Conservation (phyloP, 139 green algal genomes). For the Haematococcus lacustris region DNA sequence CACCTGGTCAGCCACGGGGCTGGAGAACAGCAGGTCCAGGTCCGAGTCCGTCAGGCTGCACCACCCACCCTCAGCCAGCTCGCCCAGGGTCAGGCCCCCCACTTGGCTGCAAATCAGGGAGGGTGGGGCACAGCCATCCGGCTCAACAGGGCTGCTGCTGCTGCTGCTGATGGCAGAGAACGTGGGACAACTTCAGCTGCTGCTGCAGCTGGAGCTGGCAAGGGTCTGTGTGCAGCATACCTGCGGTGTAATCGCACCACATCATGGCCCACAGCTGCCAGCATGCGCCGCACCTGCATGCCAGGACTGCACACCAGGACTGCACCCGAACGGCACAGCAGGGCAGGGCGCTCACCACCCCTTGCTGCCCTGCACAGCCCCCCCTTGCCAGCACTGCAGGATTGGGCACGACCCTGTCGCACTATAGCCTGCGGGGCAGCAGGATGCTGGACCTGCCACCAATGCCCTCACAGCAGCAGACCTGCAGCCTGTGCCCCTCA, state of each 20-base stretch:
- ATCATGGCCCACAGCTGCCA: slow-evolving; percentile 34
- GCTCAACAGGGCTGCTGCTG: too few relatives aligned
- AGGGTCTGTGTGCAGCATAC: too few relatives aligned
- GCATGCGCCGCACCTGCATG: slow-evolving; percentile 50
- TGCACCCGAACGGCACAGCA: too few relatives aligned
- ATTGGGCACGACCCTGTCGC: neutral
- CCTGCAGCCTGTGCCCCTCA: neutral
- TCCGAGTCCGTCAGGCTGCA: slow-evolving; percentile 6
- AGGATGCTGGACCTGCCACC: neutral
- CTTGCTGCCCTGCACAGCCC: neutral
- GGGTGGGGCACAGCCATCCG: too few relatives aligned
- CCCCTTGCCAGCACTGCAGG: neutral
- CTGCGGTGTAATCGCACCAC: slow-evolving; percentile 40
- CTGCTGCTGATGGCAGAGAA: too few relatives aligned
- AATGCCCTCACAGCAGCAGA: neutral
- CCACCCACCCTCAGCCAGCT: slow-evolving; percentile 27
- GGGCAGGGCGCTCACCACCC: neutral
- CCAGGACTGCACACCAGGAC: neutral
- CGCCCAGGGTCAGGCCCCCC: slow-evolving; percentile 30
- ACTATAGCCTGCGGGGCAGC: neutral
- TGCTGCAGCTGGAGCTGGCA: too few relatives aligned
- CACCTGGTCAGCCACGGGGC: neutral
- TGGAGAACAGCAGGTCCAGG: neutral
- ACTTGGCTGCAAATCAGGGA: too few relatives aligned
- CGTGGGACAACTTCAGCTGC: too few relatives aligned